phyloP scores from a whole-genome alignment of 2,329 filamentous ascomycete species.

The Neocatenulostroma microsporum region DNA sequence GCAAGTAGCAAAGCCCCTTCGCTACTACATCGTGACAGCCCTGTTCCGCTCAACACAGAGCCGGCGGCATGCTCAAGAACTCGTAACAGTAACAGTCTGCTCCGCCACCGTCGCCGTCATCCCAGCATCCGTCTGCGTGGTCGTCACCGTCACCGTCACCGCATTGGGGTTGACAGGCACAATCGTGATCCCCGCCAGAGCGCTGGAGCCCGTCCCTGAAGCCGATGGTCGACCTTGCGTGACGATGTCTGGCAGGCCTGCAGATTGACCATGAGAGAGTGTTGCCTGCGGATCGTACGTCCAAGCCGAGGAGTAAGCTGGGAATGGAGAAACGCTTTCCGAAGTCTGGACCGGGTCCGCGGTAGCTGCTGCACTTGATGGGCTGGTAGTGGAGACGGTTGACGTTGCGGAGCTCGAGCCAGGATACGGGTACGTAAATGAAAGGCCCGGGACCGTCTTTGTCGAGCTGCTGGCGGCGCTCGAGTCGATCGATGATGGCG shows the following conservation, averaged over 20 bases:
- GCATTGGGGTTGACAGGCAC: slow-evolving; percentile 17
- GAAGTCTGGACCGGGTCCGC: not conserved
- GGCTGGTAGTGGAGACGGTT: not conserved
- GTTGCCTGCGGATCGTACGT: not conserved
- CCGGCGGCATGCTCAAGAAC: too few relatives aligned
- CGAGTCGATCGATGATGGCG: too few relatives aligned
- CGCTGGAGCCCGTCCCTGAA: slow-evolving; percentile 5
- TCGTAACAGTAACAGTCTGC: slow-evolving; percentile 14
- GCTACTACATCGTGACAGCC: too few relatives aligned
- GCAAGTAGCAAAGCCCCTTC: too few relatives aligned
- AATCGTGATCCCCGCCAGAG: slow-evolving; percentile 18
- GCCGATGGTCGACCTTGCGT: slow-evolving; percentile 1
- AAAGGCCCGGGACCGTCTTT: too few relatives aligned
- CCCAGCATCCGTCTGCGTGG: slow-evolving; percentile 12
- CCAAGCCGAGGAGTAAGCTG: not conserved
- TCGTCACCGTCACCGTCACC: slow-evolving; percentile 16
- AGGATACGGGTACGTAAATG: not conserved
- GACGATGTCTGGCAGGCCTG: slow-evolving; percentile 7
- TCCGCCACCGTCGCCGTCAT: slow-evolving; percentile 11
- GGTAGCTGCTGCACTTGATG: not conserved
- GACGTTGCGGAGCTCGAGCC: not conserved
- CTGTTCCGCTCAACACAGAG: too few relatives aligned
- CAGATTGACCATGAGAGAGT: not conserved
- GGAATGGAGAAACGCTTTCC: not conserved
- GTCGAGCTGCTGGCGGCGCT: too few relatives aligned